Evolutionary conservation across 2,329 filamentous ascomycete species (phyloP), one percentile per base, ranked within the genome.

Genomic region (Alternaria sp.): DNA sequence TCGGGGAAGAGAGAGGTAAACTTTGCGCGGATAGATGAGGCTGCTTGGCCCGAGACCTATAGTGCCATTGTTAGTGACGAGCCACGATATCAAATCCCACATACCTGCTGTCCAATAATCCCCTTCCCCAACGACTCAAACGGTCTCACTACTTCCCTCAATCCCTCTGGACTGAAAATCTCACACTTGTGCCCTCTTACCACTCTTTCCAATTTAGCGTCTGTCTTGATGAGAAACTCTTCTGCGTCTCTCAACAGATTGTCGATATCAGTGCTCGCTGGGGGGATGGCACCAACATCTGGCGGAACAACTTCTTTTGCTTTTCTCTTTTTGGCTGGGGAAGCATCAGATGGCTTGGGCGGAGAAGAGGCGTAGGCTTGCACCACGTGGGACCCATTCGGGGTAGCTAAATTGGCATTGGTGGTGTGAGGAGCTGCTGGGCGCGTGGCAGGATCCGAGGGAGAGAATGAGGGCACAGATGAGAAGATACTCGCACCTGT

Each of bases 51-150:
- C 0, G 93, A 97, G 21, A 99, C 94, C 75, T 79, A 17, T 29
- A 8, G 31, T 17, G 5, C 7, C 36, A 5, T 28, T 39, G 52
- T 54, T 41, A 49, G 42, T 23, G 17, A 39, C 5, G 9, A 23
- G 4, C 37, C 11, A 10, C 11, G 10, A 11, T 13, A 23, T 36
- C 37, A 42, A 13, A 0, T 21, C n/a, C 14, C 13, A 68, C 67
- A 23, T 72, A 79, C 75, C 80, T 99, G 95, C 79, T 98, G 95
- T 52, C 92, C 93, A 69, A 98, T 96, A 73, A 99, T 97, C 51
- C 93, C 90, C 76, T 90, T 93, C 37, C 87, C 85, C 33, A 99
- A 83, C 56, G 87, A 88, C 68, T 90, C 89, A 72, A 97, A 99
- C 0, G 95, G 95, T 77, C 98, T 92, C 60, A 97, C 86, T 63